These are phyloP conservation scores for Kregervanrija pseudodelftensis DNA, from an alignment of 805 yeast genomes.

Conservation along the genomic window DNA sequence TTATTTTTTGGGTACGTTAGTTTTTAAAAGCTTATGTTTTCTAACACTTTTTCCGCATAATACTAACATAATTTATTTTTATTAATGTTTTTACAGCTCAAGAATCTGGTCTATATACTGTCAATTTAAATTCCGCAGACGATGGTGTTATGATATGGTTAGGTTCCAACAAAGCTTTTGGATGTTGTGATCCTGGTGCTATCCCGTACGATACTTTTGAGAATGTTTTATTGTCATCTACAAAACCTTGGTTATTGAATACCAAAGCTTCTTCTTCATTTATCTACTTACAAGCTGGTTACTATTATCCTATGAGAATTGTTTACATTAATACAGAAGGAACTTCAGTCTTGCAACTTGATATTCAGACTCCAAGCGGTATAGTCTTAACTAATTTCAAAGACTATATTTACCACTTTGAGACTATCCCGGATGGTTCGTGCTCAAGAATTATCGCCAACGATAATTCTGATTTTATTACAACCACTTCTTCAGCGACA, in stretches of 20 bases:
- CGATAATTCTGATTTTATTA: slow-evolving; percentile 1
- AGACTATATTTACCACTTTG: too few species aligned
- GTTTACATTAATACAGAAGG: slow-evolving; percentile 1
- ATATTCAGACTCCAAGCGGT: too few species aligned
- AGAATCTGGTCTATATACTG: slow-evolving; percentile 22
- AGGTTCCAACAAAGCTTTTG: slow-evolving; percentile 24
- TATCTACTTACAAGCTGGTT: slow-evolving; percentile 5
- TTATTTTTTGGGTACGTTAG: slow-evolving; percentile 3
- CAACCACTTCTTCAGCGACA: background rate
- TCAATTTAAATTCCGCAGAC: slow-evolving; percentile 18
- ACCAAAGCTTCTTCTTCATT: slow-evolving; percentile 2
- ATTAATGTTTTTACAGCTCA: slow-evolving; percentile 13
- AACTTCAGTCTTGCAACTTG: too few species aligned
- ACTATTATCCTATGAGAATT: slow-evolving; percentile 11
- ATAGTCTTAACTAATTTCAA: too few species aligned
- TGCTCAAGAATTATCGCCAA: too few species aligned
- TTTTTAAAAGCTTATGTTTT: too few species aligned
- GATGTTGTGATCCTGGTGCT: slow-evolving; percentile 24
- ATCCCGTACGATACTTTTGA: background rate
- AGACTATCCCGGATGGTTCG: too few species aligned
- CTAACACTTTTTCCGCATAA: slow-evolving; percentile 9
- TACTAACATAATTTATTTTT: slow-evolving; percentile 15
- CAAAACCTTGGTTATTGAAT: background rate
- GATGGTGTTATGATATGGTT: slow-evolving; percentile 25
- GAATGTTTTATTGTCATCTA: slow-evolving; percentile 1